phyloP scores from a whole-genome alignment of 2,329 filamentous ascomycete genomes.

The Piedraia hortae region DNA sequence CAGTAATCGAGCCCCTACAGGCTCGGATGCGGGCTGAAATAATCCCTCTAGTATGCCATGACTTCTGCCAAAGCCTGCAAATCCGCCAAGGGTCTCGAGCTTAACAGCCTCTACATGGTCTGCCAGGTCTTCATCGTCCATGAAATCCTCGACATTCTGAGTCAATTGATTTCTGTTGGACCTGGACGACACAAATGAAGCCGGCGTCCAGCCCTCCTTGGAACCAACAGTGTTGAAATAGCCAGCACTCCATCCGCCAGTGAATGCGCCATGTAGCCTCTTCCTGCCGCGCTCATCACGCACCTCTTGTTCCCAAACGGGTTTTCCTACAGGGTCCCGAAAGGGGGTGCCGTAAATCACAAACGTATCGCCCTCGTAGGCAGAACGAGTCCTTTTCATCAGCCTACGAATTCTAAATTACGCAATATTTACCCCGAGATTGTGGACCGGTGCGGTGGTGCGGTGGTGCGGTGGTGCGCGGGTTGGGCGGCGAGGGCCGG shows the following conservation, averaged over 20 bases:
- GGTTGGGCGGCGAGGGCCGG: conserved; percentile 54
- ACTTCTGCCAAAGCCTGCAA: conserved; percentile 36
- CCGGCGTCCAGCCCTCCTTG: conserved; percentile 90
- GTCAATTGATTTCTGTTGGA: conserved; percentile 45
- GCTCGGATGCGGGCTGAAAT: conserved; percentile 23
- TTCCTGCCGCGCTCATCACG: conserved; percentile 76
- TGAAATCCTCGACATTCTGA: conserved; percentile 61
- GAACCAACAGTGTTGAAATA: conserved; percentile 97
- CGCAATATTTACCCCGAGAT: too few relatives aligned
- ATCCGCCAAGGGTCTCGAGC: conserved; percentile 42
- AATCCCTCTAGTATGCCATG: conserved; percentile 29
- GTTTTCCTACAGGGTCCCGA: too few relatives aligned
- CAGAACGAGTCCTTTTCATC: too few relatives aligned
- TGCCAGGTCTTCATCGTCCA: conserved; percentile 89
- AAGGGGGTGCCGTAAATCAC: conserved; percentile 64
- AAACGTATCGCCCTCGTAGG: too few relatives aligned
- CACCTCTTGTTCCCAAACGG: conserved; percentile 97
- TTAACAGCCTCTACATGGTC: conserved; percentile 55
- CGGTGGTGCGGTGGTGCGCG: conserved; percentile 21
- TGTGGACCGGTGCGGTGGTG: conserved; percentile 32
- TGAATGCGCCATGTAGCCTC: conserved; percentile 84
- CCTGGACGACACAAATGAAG: conserved; percentile 75
- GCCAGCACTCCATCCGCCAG: conserved; percentile 89
- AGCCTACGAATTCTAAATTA: too few relatives aligned
- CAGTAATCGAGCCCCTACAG: conserved; percentile 61